Base-by-base conservation (phyloP, 2,329 filamentous ascomycete species). In the Pseudocercospora musae region DNA sequence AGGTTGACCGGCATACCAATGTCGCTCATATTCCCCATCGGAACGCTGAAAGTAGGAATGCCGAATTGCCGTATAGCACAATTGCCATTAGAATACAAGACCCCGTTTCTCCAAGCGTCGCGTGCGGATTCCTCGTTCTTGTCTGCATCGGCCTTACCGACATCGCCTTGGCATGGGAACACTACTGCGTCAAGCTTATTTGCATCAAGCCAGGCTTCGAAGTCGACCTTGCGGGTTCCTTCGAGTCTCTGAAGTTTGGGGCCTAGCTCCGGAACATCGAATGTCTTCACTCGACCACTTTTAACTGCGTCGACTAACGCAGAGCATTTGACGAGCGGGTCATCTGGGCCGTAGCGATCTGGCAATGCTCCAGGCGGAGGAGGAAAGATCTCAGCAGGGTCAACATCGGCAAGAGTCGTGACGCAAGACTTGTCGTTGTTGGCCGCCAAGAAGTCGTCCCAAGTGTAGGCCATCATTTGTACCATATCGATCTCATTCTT, bases 41-140 rank as follows among this genome's bases (percentile, higher is more conserved):
- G 78, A 0, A 84, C 80, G 0, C 76, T 81, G 2, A 85, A 75
- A 0, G 79, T 81, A 0, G 83, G 83, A 0, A 85, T 76, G 0
- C 83, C 82, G 0, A 84, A 71, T 57, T 85, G 82, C 9, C 81
- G 73, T 1, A 85, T 73, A 0, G 78, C 79, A 1, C 80, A 72
- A 42, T 83, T 83, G 0, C 82, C 82, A 55, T 84, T 82, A 0
- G 78, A 79, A 62, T 83, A 84, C 29, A 77, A 77, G 3, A 84
- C 77, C 0, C 83, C 83, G 50, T 84, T 81, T 13, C 72, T 74
- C 63, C 77, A 75, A 2, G 77, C 78, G 58, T 78, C 73, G 4
- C 65, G 52, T 11, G 76, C 62, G 15, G 60, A 63, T 2, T 52
- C 44, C 13, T 58, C 31, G 44, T 65, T 62, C 4, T n/a, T 57